A percentile compares a stretch with the other conserved stretches of the same genome.
phyloP scores from a whole-genome alignment of 2,329 filamentous ascomycete genomes.

The Lecanicillium sp. region DNA sequence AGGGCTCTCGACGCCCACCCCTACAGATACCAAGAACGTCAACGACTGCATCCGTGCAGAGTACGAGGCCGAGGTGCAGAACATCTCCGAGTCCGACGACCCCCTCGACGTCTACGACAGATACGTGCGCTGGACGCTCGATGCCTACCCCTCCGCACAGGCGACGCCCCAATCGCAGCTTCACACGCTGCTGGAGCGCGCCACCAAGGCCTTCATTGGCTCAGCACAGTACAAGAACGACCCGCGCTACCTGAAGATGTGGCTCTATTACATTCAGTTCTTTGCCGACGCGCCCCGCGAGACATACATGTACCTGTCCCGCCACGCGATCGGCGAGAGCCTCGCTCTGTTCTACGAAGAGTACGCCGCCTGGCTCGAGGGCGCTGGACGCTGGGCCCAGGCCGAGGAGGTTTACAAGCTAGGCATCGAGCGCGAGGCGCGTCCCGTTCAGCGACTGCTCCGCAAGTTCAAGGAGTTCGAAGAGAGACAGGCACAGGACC shows the following conservation, averaged over 20 bases:
- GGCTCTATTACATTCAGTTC: constrained; percentile 88
- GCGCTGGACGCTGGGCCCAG: constrained; percentile 75
- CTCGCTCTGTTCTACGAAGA: constrained; percentile 95
- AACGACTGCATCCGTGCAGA: constrained; percentile 76
- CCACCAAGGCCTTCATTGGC: constrained; percentile 83
- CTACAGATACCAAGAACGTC: constrained; percentile 66
- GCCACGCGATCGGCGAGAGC: constrained; percentile 78
- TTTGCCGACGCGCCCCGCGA: constrained; percentile 93
- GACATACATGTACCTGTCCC: constrained; percentile 83
- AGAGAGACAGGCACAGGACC: constrained; percentile 61
- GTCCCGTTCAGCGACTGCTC: constrained; percentile 71
- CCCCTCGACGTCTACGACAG: constrained; percentile 93
- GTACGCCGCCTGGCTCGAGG: constrained; percentile 88
- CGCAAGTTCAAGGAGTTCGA: constrained; percentile 94
- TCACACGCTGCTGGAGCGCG: constrained; percentile 80
- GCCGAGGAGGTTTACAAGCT: constrained; percentile 91
- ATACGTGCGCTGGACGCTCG: constrained; percentile 94
- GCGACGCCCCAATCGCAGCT: constrained; percentile 89
- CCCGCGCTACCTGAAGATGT: constrained; percentile 84
- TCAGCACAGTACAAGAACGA: constrained; percentile 90
- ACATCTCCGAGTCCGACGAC: constrained; percentile 82
- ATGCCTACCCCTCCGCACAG: constrained; percentile 90
- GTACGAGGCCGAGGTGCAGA: constrained; percentile 77
- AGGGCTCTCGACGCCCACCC: constrained; percentile 56
- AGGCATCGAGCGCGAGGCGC: constrained; percentile 82